These are phyloP conservation scores for Sclerotinia subarctica DNA, from an alignment of 2,329 filamentous ascomycete species.

Conservation along the genomic window DNA sequence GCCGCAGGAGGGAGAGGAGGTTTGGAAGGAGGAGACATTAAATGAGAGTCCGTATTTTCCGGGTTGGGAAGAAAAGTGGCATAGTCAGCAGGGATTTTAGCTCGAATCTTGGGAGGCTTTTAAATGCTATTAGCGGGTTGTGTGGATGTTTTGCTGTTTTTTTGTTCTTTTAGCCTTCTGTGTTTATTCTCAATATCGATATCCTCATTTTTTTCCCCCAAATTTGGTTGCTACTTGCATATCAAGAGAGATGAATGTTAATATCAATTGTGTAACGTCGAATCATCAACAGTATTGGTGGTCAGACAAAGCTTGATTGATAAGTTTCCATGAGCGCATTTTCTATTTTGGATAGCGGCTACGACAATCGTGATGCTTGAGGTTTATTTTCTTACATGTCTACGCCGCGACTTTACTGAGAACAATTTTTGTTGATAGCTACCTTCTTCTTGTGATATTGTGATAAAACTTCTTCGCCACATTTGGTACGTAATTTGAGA, in stretches of 20 bases:
- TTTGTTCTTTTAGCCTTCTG: background rate
- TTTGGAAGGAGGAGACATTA: constrained; percentile 61
- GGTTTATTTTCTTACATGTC: too few relatives aligned
- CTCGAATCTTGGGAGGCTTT: background rate
- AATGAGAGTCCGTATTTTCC: constrained; percentile 74
- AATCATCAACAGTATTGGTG: background rate
- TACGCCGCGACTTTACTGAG: background rate
- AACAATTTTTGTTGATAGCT: background rate
- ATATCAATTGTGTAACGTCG: background rate
- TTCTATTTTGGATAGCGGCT: too few relatives aligned
- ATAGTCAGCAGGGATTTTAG: constrained; percentile 56
- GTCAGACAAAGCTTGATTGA: background rate
- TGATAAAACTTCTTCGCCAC: too few relatives aligned
- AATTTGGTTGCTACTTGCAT: background rate
- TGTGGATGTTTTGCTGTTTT: background rate
- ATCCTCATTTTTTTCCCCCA: background rate
- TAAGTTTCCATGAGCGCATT: background rate
- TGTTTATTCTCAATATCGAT: background rate
- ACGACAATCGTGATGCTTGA: background rate
- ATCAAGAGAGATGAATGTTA: background rate
- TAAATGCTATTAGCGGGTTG: too few relatives aligned
- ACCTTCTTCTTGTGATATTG: background rate
- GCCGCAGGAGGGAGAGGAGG: constrained; percentile 29
- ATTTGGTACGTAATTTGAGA: too few relatives aligned
- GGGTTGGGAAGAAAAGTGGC: constrained; percentile 75